phyloP scores from a whole-genome alignment of 2,329 filamentous ascomycete species.

The Cladosporium sp. region DNA sequence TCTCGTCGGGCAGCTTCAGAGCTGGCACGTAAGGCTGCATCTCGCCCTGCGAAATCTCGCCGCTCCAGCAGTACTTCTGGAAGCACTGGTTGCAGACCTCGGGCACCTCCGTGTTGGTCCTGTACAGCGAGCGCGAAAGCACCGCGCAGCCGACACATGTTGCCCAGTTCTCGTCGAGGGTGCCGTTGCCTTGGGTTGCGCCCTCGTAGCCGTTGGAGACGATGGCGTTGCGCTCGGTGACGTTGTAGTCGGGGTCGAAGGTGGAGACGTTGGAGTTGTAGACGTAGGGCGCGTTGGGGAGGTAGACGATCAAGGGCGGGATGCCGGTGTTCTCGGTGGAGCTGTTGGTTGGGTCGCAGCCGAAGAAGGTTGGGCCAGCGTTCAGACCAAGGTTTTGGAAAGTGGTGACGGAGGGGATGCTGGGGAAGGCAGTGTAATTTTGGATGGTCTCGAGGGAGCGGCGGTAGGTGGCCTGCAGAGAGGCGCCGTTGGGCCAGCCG shows the following conservation, averaged over 20 bases:
- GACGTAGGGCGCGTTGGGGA: constrained; percentile 71
- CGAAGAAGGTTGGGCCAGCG: constrained; percentile 73
- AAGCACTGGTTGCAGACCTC: constrained; percentile 77
- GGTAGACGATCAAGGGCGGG: constrained; percentile 77
- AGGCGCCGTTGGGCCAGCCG: constrained; percentile 76
- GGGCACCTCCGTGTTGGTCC: constrained; percentile 70
- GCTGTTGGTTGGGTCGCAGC: constrained; percentile 69
- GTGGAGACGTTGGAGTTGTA: constrained; percentile 78
- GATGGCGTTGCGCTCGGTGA: constrained; percentile 71
- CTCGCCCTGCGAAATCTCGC: constrained; percentile 53
- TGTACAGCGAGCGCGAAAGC: constrained; percentile 71
- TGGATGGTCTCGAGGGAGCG: constrained; percentile 61
- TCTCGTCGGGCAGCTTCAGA: constrained; percentile 29
- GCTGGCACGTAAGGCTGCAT: constrained; percentile 32
- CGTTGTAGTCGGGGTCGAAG: constrained; percentile 66
- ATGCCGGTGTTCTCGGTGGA: constrained; percentile 44
- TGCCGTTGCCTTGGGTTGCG: constrained; percentile 80
- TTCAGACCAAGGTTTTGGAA: constrained; percentile 78
- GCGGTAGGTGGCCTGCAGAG: constrained; percentile 72
- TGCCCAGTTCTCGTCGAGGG: constrained; percentile 70
- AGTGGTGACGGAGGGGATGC: constrained; percentile 72
- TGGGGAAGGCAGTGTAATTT: constrained; percentile 72
- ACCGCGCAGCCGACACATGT: constrained; percentile 87
- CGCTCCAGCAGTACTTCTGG: constrained; percentile 86
- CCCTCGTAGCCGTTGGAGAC: constrained; percentile 85